Conservation (phyloP, 2,329 filamentous ascomycete species). For the Ophiostoma himal-ulmi region DNA sequence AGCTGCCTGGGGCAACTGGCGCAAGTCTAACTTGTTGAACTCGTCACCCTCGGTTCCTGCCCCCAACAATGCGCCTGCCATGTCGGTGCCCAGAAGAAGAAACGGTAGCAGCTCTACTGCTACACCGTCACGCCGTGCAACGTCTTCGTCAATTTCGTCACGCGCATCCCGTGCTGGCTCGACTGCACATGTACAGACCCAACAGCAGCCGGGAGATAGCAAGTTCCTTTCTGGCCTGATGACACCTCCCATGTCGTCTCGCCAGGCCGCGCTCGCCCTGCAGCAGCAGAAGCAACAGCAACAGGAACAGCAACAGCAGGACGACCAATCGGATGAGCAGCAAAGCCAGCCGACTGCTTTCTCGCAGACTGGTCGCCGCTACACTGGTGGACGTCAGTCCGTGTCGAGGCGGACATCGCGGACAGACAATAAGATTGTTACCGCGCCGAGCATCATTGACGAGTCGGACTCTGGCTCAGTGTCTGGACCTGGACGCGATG, state of each 20-base stretch:
- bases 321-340: slow-evolving; percentile 22
- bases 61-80: slow-evolving; percentile 33
- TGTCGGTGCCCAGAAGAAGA: slow-evolving; percentile 24
- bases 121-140: slow-evolving; percentile 55
- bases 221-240: slow-evolving; percentile 71
- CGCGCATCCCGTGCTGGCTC: slow-evolving; percentile 48
- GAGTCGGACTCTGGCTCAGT: slow-evolving; percentile 8
- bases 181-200: slow-evolving; percentile 29
- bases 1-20: slow-evolving; percentile 98
- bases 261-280: slow-evolving; percentile 42
- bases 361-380: slow-evolving; percentile 53
- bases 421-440: slow-evolving; percentile 38
- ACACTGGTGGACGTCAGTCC: slow-evolving; percentile 43
- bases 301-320: slow-evolving; percentile 43
- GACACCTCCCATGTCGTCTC: slow-evolving; percentile 76
- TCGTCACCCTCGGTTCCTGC: slow-evolving; percentile 42
- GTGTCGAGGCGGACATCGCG: slow-evolving; percentile 26
- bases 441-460: slow-evolving; percentile 18
- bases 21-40: slow-evolving; percentile 47
- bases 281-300: slow-evolving; percentile 45
- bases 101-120: slow-evolving; percentile 36
- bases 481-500: slow-evolving; percentile 22
- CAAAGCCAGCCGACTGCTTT: slow-evolving; percentile 54
- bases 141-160: slow-evolving; percentile 43
- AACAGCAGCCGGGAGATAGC: slow-evolving; percentile 35